Evolutionary conservation across 192 early-diverging fungal species (phyloP), one percentile per base, ranked within the genome.

Genomic region (Podila epicladia): DNA sequence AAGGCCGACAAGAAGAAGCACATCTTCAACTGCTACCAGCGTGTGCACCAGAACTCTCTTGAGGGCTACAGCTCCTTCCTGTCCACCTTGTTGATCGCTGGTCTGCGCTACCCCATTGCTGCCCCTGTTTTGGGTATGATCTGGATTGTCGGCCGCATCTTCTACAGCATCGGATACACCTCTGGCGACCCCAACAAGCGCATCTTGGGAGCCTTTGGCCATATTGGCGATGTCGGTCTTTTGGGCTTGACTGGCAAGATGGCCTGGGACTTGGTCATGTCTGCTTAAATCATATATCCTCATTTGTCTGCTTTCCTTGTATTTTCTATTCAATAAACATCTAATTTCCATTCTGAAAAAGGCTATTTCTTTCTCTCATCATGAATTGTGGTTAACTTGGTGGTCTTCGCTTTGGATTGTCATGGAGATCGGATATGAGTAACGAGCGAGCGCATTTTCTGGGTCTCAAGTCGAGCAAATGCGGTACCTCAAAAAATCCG

Each of bases 11-110:
- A 76, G 48, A 89, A 88, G 71, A 93, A 93, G 78, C 69, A 85
- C 69, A 58, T 89, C 32, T 94, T 93, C 85, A 94, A 94, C 88
- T 94, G 93, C 75, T 74, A 84, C 71, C 89, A 90, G 70, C 86
- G 89, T 55, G 85, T 82, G 35, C 89, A 90, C 83, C 89, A 93
- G 65, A 94, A 94, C 87, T 89, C 88, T 20, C 79, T 94, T 9
- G 94, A 95, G 75, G 62, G 60, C 60, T 89, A 86, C 74, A 87
- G 91, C 28, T 28, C 68, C 2, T 93, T 88, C 80, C 37, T 85
- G 64, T 31, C 73, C 22, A 28, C 67, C 33, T 79, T 93, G 41
- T 58, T 86, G 37, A 33, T 85, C 58, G 83, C 86, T 58, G 88
- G 90, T 62, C 48, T 92, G 37, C 67, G 82, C 19, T 79, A 91